A percentile compares a stretch with the other conserved stretches of the same genome.
Evolutionary conservation across 495 filamentous ascomycete species (phyloP).

Genomic region (Penicillium pancosmium): DNA sequence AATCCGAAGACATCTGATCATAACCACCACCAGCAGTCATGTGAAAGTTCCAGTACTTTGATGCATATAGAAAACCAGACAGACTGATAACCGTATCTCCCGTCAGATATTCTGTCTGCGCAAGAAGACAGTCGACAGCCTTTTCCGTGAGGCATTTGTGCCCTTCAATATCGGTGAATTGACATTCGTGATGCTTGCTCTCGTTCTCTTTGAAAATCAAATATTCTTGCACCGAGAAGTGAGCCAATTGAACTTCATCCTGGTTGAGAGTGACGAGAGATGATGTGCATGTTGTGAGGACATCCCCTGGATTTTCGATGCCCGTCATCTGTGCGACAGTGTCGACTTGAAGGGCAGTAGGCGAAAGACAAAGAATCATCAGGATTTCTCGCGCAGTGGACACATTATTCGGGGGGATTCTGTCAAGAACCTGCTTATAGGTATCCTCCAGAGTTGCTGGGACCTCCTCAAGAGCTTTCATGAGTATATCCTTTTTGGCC

Average conservation of each 20-base stretch:
- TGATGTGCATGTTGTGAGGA: not conserved
- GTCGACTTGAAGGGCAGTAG: not conserved
- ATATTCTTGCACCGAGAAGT: slow-evolving; percentile 7
- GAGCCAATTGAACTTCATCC: not conserved
- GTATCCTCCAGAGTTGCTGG: not conserved
- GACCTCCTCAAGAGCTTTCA: not conserved
- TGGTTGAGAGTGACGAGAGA: not conserved
- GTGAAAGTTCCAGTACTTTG: too few species aligned
- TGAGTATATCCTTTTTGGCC: not conserved
- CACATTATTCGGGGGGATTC: not conserved
- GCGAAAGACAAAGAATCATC: not conserved
- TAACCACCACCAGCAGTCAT: too few species aligned
- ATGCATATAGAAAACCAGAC: too few species aligned
- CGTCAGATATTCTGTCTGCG: too few species aligned
- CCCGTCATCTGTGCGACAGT: not conserved
- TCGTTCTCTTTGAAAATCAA: too few species aligned
- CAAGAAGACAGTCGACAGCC: too few species aligned
- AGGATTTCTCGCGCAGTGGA: not conserved
- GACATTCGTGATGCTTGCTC: too few species aligned
- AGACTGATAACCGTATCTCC: too few species aligned
- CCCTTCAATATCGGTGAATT: too few species aligned
- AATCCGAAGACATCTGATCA: too few species aligned
- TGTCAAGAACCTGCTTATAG: not conserved
- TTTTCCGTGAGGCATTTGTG: too few species aligned
- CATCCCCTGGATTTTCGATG: not conserved